Evolutionary conservation across 106 monocot species (phyloP).

Genomic region (Iris macrosiphon): DNA sequence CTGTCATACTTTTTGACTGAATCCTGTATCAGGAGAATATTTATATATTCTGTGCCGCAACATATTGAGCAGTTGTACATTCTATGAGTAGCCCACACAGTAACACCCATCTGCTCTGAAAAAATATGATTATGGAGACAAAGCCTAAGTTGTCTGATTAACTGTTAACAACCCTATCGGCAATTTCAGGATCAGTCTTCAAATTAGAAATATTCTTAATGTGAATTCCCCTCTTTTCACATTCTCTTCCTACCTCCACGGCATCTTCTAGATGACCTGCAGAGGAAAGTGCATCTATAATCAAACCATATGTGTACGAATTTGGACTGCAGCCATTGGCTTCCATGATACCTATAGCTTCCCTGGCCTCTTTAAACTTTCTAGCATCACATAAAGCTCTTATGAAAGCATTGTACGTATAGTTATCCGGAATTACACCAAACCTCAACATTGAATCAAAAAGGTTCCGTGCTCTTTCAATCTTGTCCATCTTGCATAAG

Average conservation of each 20-base stretch:
- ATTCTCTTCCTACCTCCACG: conserved; percentile 25
- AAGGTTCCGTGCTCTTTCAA: conserved; percentile 51
- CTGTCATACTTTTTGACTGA: background rate
- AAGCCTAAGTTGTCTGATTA: background rate
- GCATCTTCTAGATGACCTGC: conserved; percentile 35
- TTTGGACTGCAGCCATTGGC: conserved; percentile 31
- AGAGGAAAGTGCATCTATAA: conserved; percentile 33
- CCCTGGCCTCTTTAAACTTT: conserved; percentile 58
- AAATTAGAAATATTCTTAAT: background rate
- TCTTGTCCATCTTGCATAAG: conserved; percentile 63
- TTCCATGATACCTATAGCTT: conserved; percentile 47
- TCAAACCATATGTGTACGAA: conserved; percentile 33
- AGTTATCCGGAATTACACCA: conserved; percentile 62
- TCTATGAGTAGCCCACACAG: too few species aligned
- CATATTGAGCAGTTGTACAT: too few species aligned
- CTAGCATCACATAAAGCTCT: conserved; percentile 49
- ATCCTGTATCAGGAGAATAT: background rate
- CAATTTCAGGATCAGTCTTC: conserved; percentile 2
- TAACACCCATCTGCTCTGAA: background rate
- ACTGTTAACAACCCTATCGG: conserved; percentile 14
- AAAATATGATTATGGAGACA: background rate
- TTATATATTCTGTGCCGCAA: too few species aligned
- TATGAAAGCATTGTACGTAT: conserved; percentile 70
- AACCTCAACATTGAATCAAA: conserved; percentile 77
- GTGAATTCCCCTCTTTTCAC: conserved; percentile 27